Evolutionary conservation across 306 rosid genomes (phyloP).

Genomic region (Prunus mongolica): DNA sequence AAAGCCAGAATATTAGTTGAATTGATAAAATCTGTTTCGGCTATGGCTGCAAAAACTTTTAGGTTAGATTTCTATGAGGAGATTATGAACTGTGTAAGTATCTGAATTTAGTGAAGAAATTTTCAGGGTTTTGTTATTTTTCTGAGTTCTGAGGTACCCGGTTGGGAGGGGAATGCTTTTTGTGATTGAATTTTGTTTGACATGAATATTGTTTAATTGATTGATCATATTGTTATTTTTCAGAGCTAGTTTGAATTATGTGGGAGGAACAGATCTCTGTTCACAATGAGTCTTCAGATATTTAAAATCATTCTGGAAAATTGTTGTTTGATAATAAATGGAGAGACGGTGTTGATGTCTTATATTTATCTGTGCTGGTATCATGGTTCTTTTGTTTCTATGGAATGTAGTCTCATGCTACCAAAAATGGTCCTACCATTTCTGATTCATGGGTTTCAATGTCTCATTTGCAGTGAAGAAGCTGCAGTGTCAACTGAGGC

Average conservation of each 20-base stretch:
- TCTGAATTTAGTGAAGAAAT: not conserved
- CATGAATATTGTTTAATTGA: not conserved
- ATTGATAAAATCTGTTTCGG: not conserved
- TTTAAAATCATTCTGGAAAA: too few relatives aligned
- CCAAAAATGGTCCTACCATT: not conserved
- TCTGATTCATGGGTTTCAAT: not conserved
- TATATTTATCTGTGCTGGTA: not conserved
- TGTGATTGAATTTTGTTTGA: not conserved
- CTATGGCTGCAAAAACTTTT: not conserved
- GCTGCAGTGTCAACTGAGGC: constrained; percentile 32
- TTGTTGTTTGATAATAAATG: not conserved
- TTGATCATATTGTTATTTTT: not conserved
- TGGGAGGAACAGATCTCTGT: not conserved
- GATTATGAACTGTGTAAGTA: not conserved
- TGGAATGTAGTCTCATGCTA: not conserved
- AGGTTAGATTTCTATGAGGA: not conserved
- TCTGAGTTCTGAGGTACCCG: too few relatives aligned
- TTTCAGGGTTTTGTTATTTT: not conserved
- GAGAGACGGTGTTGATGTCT: not conserved
- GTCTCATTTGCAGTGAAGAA: constrained; percentile 36
- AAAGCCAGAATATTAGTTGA: not conserved
- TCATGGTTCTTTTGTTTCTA: not conserved
- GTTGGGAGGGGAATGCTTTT: not conserved
- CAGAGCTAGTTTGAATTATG: not conserved
- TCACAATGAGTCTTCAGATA: too few relatives aligned